Percentiles rank a stretch among this genome's conserved stretches.
Conservation (phyloP, 768 basidiomycete species). For the Crassisporium funariophilum region DNA sequence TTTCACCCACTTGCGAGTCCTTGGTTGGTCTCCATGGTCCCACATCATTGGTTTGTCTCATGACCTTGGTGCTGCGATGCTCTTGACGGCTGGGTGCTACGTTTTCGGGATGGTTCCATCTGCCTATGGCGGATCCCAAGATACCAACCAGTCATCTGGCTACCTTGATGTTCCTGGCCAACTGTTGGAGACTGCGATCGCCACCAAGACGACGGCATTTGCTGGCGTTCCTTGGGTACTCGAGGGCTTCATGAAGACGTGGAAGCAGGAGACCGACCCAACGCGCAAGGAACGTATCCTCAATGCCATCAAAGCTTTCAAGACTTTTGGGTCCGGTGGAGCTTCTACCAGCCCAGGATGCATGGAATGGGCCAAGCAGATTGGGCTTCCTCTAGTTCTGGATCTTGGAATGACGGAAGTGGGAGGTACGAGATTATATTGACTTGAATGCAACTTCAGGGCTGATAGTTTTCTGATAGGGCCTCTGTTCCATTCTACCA, state of each 20-base stretch:
- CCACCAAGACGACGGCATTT: slow-evolving; percentile 26
- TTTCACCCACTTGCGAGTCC: slow-evolving; percentile 26
- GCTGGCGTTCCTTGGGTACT: slow-evolving; percentile 36
- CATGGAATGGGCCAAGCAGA: slow-evolving; percentile 28
- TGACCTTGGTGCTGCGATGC: slow-evolving; percentile 28
- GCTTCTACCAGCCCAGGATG: slow-evolving; percentile 30
- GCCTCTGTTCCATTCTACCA: slow-evolving; percentile 29
- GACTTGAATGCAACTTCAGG: not conserved
- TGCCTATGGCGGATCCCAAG: slow-evolving; percentile 18
- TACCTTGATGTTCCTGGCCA: slow-evolving; percentile 27
- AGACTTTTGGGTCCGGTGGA: slow-evolving; percentile 30
- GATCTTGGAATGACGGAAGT: slow-evolving; percentile 40
- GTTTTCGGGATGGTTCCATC: slow-evolving; percentile 34
- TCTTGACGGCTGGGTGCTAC: slow-evolving; percentile 33
- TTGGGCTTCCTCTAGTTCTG: slow-evolving; percentile 29
- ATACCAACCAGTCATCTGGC: slow-evolving; percentile 11
- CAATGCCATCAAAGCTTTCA: slow-evolving; percentile 25
- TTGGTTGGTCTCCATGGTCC: slow-evolving; percentile 37
- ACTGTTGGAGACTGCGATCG: slow-evolving; percentile 27
- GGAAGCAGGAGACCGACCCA: slow-evolving; percentile 19
- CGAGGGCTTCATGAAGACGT: slow-evolving; percentile 29
- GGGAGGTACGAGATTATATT: slow-evolving; percentile 23
- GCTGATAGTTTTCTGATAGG: slow-evolving; percentile 16
- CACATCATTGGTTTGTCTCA: slow-evolving; percentile 32
- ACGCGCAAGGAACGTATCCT: slow-evolving; percentile 20